Base-by-base conservation (phyloP, 805 yeast genomes). In the Aciculoconidium aculeatum region DNA sequence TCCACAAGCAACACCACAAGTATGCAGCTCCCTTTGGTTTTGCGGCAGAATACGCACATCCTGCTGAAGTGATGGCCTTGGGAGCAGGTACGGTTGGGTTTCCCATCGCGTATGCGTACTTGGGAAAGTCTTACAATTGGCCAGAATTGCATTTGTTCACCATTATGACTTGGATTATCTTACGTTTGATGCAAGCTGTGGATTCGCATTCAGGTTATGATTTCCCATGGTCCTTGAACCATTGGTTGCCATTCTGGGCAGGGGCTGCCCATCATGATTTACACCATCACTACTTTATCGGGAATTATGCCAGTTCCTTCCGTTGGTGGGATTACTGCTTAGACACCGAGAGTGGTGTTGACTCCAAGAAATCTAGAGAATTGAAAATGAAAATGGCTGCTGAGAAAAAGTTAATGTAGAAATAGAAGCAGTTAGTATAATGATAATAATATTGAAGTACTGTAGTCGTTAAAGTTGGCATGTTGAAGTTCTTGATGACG, bases 21-120 rank as follows among this genome's bases (percentile, higher is more conserved):
- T 73, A 72, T 40, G 76, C 78, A 11, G 78, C 80, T 8, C 80
- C 80, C 5, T 73, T 73, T 49, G 80, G 80, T 3, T 58, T 73
- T 35, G 59, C 78, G 17, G 80, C 80, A 5, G 80, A 73, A 37
- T 73, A 72, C 39, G 78, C 78, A 11, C 80, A 73, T 36, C 80
- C 80, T 2, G 51, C 67, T 17, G 80, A 73, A 51, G 77, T 73
- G 19, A 65, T 67, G 58, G 61, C 70, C 17, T 57, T 73, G 30
- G 80, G 80, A 1, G 60, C 71, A 20, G 80, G 80, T 24, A 73
- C 80, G 3, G 77, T 73, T 26, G 77, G 78, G 11, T 67, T 73
- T 51, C 79, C 80, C 21, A 66, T 73, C 28, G 41, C 69, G n/a
- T 73, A 68, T 41, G 73, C 75, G 22, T 62, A 60, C 39, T 35